Conservation (phyloP, 1,284 basidiomycete genomes). For the Tilletia walkeri region DNA sequence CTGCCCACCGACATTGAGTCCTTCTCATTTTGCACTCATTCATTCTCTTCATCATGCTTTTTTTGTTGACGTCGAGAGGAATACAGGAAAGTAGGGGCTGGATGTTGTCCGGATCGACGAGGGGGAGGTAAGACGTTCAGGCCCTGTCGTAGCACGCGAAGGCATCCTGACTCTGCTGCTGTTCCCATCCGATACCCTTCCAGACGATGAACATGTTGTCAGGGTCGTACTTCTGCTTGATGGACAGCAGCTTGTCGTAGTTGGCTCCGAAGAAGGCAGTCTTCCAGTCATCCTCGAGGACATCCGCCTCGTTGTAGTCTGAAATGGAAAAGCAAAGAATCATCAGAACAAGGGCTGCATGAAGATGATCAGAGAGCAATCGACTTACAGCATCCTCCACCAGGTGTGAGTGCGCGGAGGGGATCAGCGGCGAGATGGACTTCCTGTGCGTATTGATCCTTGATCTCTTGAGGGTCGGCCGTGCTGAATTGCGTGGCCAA, state of each 20-base stretch:
- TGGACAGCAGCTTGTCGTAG: constrained; percentile 18
- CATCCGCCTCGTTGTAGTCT: constrained; percentile 22
- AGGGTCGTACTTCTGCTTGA: constrained; percentile 28
- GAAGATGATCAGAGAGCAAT: neutral
- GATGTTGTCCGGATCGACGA: neutral
- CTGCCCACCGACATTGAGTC: too few relatives aligned
- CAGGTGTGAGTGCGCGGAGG: constrained; percentile 19
- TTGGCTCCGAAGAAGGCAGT: constrained; percentile 26
- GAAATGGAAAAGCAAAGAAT: neutral
- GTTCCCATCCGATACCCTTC: constrained; percentile 26
- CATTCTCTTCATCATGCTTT: too few relatives aligned
- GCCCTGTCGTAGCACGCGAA: constrained; percentile 21
- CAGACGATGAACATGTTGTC: constrained; percentile 25
- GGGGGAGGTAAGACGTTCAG: neutral
- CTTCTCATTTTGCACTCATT: too few relatives aligned
- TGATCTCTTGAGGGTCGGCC: neutral
- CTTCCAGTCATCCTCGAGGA: constrained; percentile 24
- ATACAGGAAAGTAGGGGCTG: too few relatives aligned
- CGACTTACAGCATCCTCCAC: constrained; percentile 20
- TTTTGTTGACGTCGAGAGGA: too few relatives aligned
- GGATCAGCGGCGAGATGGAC: constrained; percentile 18
- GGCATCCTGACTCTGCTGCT: constrained; percentile 19
- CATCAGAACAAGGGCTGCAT: neutral
- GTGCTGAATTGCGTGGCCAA: neutral
- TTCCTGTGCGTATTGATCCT: constrained; percentile 18